These are phyloP conservation scores for Mycena venus DNA, from an alignment of 768 basidiomycete species.

Conservation along the genomic window DNA sequence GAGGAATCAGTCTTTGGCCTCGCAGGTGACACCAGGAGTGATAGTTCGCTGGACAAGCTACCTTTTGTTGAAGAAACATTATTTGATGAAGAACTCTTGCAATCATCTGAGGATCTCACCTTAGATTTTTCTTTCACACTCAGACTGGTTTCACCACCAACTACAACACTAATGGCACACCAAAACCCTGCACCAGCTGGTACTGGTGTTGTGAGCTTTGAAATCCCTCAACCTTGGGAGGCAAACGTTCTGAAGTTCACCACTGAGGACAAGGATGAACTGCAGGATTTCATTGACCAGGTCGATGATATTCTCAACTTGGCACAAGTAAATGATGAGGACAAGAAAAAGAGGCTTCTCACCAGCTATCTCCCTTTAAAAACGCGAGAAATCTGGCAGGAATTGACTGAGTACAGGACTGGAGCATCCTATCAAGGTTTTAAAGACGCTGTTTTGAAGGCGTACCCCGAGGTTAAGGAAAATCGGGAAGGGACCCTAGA, in stretches of 20 bases:
- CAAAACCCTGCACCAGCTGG: not conserved
- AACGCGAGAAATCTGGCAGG: conserved; percentile 4
- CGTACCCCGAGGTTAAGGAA: conserved; percentile 16
- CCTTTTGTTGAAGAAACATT: not conserved
- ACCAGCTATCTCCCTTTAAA: conserved; percentile 11
- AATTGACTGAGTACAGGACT: not conserved
- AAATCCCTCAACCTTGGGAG: conserved; percentile 24
- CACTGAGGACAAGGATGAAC: conserved; percentile 6
- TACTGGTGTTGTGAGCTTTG: conserved; percentile 14
- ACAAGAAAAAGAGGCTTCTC: conserved; percentile 15
- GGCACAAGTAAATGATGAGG: conserved; percentile 3
- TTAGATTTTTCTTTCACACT: not conserved
- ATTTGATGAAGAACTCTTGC: not conserved
- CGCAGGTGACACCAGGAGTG: not conserved
- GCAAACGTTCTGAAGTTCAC: conserved; percentile 4
- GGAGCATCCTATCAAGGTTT: not conserved
- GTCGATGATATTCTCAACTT: conserved; percentile 21
- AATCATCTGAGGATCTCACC: not conserved
- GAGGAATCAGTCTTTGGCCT: not conserved
- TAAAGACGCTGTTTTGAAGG: conserved; percentile 1
- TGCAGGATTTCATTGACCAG: conserved; percentile 24
- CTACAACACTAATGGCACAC: not conserved
- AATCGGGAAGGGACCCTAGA: conserved; percentile 2
- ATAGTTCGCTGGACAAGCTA: not conserved
- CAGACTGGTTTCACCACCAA: not conserved